These are phyloP conservation scores for Sonneratia alba DNA, from an alignment of 345 rosid species.

Conservation along the genomic window DNA sequence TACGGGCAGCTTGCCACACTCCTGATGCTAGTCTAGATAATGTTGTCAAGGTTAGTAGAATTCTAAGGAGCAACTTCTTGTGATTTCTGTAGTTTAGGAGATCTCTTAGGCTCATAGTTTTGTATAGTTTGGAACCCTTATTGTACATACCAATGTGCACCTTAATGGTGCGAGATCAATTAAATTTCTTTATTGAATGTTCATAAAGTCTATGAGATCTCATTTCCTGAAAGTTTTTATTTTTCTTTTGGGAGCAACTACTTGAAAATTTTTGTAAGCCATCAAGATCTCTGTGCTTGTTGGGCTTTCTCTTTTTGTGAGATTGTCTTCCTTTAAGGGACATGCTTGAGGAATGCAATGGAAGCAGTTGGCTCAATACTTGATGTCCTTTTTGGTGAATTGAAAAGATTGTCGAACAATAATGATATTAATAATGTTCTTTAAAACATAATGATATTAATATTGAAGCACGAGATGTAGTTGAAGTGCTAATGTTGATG, in stretches of 20 bases:
- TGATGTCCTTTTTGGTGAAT: background rate
- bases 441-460: too few species aligned
- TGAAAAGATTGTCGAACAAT: background rate
- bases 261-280: background rate
- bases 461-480: background rate
- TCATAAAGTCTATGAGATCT: background rate
- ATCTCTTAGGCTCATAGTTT: background rate
- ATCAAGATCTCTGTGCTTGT: background rate
- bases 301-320: background rate
- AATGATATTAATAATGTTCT: background rate
- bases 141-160: too few species aligned
- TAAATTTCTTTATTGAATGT: too few species aligned
- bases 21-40: constrained; percentile 69
- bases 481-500: background rate
- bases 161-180: too few species aligned
- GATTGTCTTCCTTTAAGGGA: background rate
- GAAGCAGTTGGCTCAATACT: background rate
- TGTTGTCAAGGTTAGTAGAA: constrained; percentile 54
- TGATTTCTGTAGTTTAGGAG: background rate
- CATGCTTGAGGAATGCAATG: background rate
- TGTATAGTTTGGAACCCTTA: too few species aligned
- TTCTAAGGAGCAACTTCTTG: background rate
- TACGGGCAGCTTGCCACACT: constrained; percentile 89
- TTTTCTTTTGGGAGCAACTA: background rate
- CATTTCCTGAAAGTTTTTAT: background rate